A percentile compares a stretch with the other conserved stretches of the same genome.
Conservation (phyloP, 2,329 filamentous ascomycete species). For the Colletotrichum agaves region DNA sequence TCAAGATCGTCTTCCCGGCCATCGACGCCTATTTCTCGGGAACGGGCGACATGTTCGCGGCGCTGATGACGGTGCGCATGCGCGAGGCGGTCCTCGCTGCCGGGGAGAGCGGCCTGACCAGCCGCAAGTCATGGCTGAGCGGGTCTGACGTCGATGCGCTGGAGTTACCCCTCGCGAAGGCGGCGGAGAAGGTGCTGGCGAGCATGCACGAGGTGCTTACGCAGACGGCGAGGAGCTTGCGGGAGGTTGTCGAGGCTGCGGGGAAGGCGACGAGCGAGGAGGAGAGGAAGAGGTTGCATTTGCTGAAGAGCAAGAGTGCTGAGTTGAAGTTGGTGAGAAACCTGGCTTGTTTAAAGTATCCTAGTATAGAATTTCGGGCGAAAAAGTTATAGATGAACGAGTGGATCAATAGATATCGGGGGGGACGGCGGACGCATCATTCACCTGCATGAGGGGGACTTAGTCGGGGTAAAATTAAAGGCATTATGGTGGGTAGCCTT, state of each 20-base stretch:
- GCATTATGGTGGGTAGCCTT: slow-evolving; percentile 23
- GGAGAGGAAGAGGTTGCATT: slow-evolving; percentile 67
- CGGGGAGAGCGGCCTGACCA: slow-evolving; percentile 52
- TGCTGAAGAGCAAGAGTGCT: slow-evolving; percentile 83
- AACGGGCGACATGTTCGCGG: slow-evolving; percentile 98
- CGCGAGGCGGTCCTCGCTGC: slow-evolving; percentile 77
- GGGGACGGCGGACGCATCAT: neutral
- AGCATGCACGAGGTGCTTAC: slow-evolving; percentile 90
- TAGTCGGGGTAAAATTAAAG: slow-evolving; percentile 23
- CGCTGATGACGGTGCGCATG: slow-evolving; percentile 86
- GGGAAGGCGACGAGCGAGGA: slow-evolving; percentile 56
- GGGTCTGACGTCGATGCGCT: slow-evolving; percentile 74
- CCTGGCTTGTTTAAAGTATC: slow-evolving; percentile 72
- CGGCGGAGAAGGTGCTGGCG: slow-evolving; percentile 86
- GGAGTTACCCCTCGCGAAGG: slow-evolving; percentile 84
- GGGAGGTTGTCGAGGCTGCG: slow-evolving; percentile 58
- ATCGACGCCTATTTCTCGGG: slow-evolving; percentile 96
- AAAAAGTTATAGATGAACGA: slow-evolving; percentile 55
- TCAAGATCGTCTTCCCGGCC: slow-evolving; percentile 86
- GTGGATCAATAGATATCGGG: neutral
- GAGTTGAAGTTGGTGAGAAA: slow-evolving; percentile 88
- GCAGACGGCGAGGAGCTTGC: slow-evolving; percentile 74
- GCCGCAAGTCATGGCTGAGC: slow-evolving; percentile 77
- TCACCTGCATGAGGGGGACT: slow-evolving; percentile 25
- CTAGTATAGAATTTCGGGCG: slow-evolving; percentile 72